Conservation (phyloP, 805 yeast genomes). For the Cyberlindnera suaveolens region DNA sequence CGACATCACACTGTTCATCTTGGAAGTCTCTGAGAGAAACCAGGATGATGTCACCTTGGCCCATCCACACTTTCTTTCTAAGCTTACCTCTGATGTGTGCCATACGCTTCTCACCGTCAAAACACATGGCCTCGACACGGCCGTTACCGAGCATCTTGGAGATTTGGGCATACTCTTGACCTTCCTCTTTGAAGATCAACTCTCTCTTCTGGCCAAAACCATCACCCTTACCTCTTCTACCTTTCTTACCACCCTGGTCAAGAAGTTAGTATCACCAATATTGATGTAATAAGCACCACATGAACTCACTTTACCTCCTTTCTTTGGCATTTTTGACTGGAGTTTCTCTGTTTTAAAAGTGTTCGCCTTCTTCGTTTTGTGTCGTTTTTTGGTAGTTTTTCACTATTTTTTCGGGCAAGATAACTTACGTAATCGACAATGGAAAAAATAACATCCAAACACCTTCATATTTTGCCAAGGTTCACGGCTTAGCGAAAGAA, state of each 20-base stretch:
- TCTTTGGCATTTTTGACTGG: constrained; percentile 57
- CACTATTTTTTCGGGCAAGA: too few relatives aligned
- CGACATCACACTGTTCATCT: constrained; percentile 97
- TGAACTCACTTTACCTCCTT: constrained; percentile 46
- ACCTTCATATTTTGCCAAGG: too few relatives aligned
- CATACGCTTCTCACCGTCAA: constrained; percentile 89
- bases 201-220: constrained; percentile 91
- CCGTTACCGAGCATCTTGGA: constrained; percentile 98
- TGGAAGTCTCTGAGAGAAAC: constrained; percentile 97
- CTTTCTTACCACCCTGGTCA: constrained; percentile 71
- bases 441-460: too few relatives aligned
- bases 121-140: constrained; percentile 90
- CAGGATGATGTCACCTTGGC: constrained; percentile 94
- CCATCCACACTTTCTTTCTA: constrained; percentile 99
- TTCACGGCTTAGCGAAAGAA: too few relatives aligned
- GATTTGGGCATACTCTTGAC: constrained; percentile 98
- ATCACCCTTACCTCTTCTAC: constrained; percentile 97
- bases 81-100: constrained; percentile 98
- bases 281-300: too few relatives aligned
- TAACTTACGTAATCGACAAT: too few relatives aligned
- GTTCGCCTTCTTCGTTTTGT: constrained; percentile 2
- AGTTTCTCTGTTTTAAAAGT: background rate
- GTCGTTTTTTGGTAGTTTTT: constrained; percentile 4
- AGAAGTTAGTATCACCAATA: constrained; percentile 20
- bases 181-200: constrained; percentile 84